Conservation (phyloP, 768 basidiomycete species). For the Termitomyces sp. region DNA sequence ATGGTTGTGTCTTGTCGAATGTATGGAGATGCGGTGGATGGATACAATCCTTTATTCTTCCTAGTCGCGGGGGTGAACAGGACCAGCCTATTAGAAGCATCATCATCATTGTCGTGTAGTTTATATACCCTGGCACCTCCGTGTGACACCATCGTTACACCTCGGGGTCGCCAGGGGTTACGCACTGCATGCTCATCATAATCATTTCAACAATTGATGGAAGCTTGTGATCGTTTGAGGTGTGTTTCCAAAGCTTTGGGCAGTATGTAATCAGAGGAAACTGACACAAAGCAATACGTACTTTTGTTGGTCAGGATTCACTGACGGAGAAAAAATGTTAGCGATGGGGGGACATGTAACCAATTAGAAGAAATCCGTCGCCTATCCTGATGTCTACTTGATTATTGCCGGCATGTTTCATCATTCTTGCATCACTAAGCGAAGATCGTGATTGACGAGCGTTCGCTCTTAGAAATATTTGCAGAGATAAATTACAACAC, state of each 20-base stretch:
- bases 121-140: slow-evolving; percentile 24
- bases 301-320: not conserved
- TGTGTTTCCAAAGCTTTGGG: slow-evolving; percentile 2
- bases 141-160: slow-evolving; percentile 7
- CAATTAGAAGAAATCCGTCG: not conserved
- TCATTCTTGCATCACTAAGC: not conserved
- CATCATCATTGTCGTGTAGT: slow-evolving; percentile 9
- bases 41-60: slow-evolving; percentile 14
- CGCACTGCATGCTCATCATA: slow-evolving; percentile 3
- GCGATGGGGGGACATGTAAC: not conserved
- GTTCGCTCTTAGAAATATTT: not conserved
- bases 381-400: not conserved
- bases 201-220: slow-evolving; percentile 4
- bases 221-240: slow-evolving; percentile 6
- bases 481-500: not conserved
- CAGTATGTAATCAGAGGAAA: not conserved
- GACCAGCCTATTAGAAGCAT: slow-evolving; percentile 37
- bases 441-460: not conserved
- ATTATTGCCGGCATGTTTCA: not conserved
- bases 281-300: not conserved
- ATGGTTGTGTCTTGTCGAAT: slow-evolving; percentile 4
- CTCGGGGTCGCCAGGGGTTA: slow-evolving; percentile 6
- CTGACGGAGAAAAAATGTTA: not conserved
- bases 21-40: slow-evolving; percentile 5
- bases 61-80: slow-evolving; percentile 25